These are phyloP conservation scores for Hapsidospora chrysogenum DNA, from an alignment of 495 filamentous ascomycete species.

Conservation along the genomic window DNA sequence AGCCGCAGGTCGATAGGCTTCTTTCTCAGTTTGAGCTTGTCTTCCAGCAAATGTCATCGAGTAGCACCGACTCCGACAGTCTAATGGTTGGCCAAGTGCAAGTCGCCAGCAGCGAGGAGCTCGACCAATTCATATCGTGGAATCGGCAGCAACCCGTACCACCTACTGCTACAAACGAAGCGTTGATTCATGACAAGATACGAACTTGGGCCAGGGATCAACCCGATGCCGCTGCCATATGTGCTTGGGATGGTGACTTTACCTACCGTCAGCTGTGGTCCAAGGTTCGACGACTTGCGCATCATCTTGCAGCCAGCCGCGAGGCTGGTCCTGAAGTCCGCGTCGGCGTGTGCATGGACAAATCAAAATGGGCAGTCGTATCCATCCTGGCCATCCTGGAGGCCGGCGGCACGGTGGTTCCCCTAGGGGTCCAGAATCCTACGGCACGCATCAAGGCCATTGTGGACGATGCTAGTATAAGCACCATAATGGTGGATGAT, in stretches of 20 bases:
- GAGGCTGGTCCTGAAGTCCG: too few relatives aligned
- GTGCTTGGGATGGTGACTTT: slow-evolving; percentile 37
- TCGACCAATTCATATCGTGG: background rate
- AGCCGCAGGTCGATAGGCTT: background rate
- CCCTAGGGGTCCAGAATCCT: slow-evolving; percentile 24
- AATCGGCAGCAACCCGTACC: too few relatives aligned
- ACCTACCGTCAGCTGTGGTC: slow-evolving; percentile 34
- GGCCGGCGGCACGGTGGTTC: background rate
- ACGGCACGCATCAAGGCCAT: slow-evolving; percentile 20
- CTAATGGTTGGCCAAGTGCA: background rate
- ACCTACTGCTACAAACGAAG: too few relatives aligned
- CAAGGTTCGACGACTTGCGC: too few relatives aligned
- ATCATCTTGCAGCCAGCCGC: too few relatives aligned
- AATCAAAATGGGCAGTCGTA: slow-evolving; percentile 1
- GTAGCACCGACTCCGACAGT: too few relatives aligned
- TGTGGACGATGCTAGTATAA: background rate
- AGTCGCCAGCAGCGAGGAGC: background rate
- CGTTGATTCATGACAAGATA: too few relatives aligned
- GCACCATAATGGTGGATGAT: too few relatives aligned
- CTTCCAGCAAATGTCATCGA: too few relatives aligned
- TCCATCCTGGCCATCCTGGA: background rate
- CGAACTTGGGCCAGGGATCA: background rate
- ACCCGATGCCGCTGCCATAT: slow-evolving; percentile 9
- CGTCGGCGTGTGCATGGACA: slow-evolving; percentile 17
- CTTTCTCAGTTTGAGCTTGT: background rate